Base-by-base conservation (phyloP, 257 asterid species). In the Solanum verrucosum region DNA sequence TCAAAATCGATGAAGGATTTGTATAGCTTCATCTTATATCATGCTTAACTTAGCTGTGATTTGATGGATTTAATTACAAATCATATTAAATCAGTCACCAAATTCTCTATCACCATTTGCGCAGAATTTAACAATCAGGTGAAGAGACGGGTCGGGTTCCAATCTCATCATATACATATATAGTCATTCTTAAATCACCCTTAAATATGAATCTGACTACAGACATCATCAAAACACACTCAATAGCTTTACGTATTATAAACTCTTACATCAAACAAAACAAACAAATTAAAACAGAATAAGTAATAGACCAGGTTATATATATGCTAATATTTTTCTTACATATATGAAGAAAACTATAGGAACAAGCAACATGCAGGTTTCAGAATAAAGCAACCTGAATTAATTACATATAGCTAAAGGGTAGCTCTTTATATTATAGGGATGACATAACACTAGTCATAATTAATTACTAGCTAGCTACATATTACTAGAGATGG, bases 401-500 rank as follows among this genome's bases (percentile, higher is more conserved):
- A 81, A 27, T 27, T 46, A 46, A 46, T 16, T 46, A 81, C 38
- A 25, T 25, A 63, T 79, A 18, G 29, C 71, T 11, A 63, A 9
- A 13, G 38, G 2, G n/a, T 79, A 79, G 25, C 38, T 27, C 5
- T 77, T 74, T 20, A 18, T 72, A 25, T 1, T 44, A 44, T 13
- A 29, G 40, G 42, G 85, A 79, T 81, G 85, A 81, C 42, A 46
- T 25, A 9, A 81, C 16, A 79, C 15, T 42, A 44, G 38, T 42
- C 25, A 44, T 81, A 27, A n/a, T n/a, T n/a, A n/a, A n/a, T n/a
- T n/a, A n/a, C n/a, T n/a, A n/a, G n/a, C n/a, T n/a, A n/a, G 21
- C 21, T 27, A 12, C 31, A n/a, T 23, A 37, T 15, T 25, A 79
- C 65, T 86, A 90, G 83, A 63, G 87, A 88, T 88, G 77, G 75